These are phyloP conservation scores for Mortierella hygrophila DNA, from an alignment of 192 early-diverging fungal genomes.

Conservation along the genomic window DNA sequence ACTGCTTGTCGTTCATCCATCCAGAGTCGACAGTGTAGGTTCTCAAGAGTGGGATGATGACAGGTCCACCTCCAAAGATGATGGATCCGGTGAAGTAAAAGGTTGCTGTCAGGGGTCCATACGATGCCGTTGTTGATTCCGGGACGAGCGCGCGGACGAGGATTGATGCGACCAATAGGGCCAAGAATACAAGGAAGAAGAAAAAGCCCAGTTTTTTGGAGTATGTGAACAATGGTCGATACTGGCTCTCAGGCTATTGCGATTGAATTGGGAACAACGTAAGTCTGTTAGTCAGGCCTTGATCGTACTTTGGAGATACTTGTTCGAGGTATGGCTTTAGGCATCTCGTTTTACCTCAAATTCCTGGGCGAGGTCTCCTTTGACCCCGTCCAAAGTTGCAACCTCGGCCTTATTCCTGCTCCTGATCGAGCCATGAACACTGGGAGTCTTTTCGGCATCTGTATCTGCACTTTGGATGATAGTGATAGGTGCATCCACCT, in stretches of 20 bases:
- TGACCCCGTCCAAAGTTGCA: not conserved
- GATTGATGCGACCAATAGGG: slow-evolving; percentile 62
- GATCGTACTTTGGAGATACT: not conserved
- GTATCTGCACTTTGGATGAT: not conserved
- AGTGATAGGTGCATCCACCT: not conserved
- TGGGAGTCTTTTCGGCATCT: not conserved
- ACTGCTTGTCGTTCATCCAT: slow-evolving; percentile 70
- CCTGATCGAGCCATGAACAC: slow-evolving; percentile 13
- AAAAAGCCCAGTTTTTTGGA: slow-evolving; percentile 53
- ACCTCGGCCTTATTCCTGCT: slow-evolving; percentile 18
- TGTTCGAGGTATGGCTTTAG: not conserved
- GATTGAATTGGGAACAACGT: not conserved
- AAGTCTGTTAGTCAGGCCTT: not conserved
- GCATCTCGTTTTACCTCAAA: not conserved
- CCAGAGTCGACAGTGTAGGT: slow-evolving; percentile 65
- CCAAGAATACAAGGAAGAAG: slow-evolving; percentile 60
- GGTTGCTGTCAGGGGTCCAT: slow-evolving; percentile 55
- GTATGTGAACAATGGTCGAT: slow-evolving; percentile 32
- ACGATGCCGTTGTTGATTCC: slow-evolving; percentile 21
- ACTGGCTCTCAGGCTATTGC: not conserved
- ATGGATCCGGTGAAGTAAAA: slow-evolving; percentile 72
- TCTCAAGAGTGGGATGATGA: slow-evolving; percentile 70
- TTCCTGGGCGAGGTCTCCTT: not conserved
- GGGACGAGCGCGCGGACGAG: slow-evolving; percentile 46
- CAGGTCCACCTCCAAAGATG: slow-evolving; percentile 76